These are phyloP conservation scores for Magnaporthiopsis poae DNA, from an alignment of 2,329 filamentous ascomycete species.

Conservation along the genomic window DNA sequence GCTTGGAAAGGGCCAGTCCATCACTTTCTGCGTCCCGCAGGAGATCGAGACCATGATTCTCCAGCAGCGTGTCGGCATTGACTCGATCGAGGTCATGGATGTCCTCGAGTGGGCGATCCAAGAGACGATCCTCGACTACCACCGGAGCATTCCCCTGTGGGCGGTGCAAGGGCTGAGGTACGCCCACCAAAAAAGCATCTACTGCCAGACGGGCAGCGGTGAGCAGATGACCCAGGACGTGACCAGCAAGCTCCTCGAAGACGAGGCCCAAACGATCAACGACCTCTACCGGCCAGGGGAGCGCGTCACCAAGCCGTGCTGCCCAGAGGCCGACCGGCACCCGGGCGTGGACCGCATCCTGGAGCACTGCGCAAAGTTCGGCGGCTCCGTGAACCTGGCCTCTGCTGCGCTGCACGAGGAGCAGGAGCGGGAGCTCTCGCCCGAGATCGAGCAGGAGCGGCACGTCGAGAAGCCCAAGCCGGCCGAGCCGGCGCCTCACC, in stretches of 20 bases:
- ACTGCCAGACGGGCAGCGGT: conserved; percentile 16
- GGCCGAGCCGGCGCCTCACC: conserved; percentile 30
- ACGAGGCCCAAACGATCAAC: conserved; percentile 42
- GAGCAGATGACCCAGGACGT: conserved; percentile 16
- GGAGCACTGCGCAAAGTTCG: not conserved
- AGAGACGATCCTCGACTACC: conserved; percentile 35
- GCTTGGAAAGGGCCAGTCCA: conserved; percentile 55
- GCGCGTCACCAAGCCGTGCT: not conserved
- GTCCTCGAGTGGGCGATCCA: conserved; percentile 50
- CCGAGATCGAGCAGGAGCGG: conserved; percentile 53
- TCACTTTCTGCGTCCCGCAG: conserved; percentile 48
- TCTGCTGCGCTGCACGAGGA: conserved; percentile 40
- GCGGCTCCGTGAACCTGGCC: not conserved
- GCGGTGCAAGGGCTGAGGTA: conserved; percentile 47
- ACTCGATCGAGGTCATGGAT: conserved; percentile 37
- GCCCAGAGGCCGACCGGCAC: not conserved
- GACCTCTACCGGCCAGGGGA: conserved; percentile 37
- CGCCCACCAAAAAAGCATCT: conserved; percentile 29
- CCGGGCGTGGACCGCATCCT: conserved; percentile 1
- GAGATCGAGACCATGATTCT: conserved; percentile 50
- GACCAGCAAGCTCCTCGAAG: conserved; percentile 37
- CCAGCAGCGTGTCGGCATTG: conserved; percentile 15
- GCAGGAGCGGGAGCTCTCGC: conserved; percentile 58
- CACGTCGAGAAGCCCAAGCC: conserved; percentile 39
- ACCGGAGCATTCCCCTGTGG: conserved; percentile 48